Evolutionary conservation across 768 basidiomycete genomes (phyloP).

Genomic region (Hypholoma fasciculare): DNA sequence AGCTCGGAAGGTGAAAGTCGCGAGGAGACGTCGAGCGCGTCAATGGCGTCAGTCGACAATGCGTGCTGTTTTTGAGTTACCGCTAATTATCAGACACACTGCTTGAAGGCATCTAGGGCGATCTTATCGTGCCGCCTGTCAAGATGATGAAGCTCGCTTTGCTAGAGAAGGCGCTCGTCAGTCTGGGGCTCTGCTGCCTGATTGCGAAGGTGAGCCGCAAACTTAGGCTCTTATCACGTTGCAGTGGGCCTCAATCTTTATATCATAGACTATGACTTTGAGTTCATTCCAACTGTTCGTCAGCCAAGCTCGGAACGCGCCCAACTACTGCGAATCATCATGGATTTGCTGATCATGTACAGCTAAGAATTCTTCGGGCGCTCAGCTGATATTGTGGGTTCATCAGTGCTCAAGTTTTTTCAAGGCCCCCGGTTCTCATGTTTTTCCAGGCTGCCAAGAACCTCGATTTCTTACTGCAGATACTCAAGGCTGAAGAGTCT

Average conservation of each 20-base stretch:
- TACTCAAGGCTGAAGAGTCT: constrained; percentile 65
- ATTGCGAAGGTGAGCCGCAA: constrained; percentile 62
- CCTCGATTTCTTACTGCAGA: constrained; percentile 48
- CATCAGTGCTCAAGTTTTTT: neutral
- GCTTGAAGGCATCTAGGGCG: constrained; percentile 75
- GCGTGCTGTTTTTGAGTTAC: neutral
- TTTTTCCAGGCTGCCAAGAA: constrained; percentile 36
- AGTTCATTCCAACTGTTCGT: constrained; percentile 78
- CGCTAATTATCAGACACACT: constrained; percentile 26
- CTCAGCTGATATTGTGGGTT: constrained; percentile 42
- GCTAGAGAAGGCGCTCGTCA: constrained; percentile 78
- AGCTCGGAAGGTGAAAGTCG: constrained; percentile 41
- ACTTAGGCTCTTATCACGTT: neutral
- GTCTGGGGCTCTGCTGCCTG: constrained; percentile 82
- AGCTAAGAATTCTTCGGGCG: constrained; percentile 73
- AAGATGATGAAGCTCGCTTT: constrained; percentile 82
- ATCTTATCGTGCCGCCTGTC: constrained; percentile 89
- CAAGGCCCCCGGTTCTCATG: neutral
- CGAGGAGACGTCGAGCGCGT: constrained; percentile 63
- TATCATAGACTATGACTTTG: constrained; percentile 55
- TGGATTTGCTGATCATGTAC: constrained; percentile 90
- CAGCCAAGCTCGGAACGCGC: constrained; percentile 74
- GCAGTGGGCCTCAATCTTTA: neutral
- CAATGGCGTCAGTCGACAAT: constrained; percentile 63
- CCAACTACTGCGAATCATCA: constrained; percentile 82